phyloP scores from a whole-genome alignment of 495 filamentous ascomycete genomes.

The Trichoderma virens region DNA sequence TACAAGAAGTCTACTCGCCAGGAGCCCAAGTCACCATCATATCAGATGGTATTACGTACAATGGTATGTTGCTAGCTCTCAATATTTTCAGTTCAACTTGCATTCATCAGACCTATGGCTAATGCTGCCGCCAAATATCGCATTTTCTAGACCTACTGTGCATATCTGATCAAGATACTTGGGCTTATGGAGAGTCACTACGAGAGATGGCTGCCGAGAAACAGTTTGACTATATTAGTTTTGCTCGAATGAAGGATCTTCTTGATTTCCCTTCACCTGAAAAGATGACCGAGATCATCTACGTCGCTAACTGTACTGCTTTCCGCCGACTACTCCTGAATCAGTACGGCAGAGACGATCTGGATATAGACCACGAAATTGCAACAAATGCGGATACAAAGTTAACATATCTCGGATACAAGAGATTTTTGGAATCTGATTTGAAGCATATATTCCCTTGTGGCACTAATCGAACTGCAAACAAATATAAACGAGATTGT shows the following conservation, averaged over 20 bases:
- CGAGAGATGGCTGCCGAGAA: conserved; percentile 30
- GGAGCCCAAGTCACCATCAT: conserved; percentile 40
- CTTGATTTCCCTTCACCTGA: conserved; percentile 32
- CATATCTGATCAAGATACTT: conserved; percentile 38
- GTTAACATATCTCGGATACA: conserved; percentile 51
- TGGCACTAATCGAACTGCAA: conserved; percentile 30
- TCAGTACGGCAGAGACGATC: conserved; percentile 32
- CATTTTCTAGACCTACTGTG: conserved; percentile 33
- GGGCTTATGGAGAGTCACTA: conserved; percentile 40
- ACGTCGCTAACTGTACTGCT: conserved; percentile 38
- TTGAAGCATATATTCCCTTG: conserved; percentile 37
- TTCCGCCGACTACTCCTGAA: conserved; percentile 40
- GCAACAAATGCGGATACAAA: conserved; percentile 41
- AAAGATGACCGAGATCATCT: conserved; percentile 34
- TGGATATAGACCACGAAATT: conserved; percentile 40
- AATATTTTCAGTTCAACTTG: background rate
- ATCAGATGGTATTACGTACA: conserved; percentile 43
- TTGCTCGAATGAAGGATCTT: conserved; percentile 43
- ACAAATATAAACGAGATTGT: conserved; percentile 17
- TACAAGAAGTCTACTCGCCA: conserved; percentile 33
- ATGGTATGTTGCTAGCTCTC: conserved; percentile 24
- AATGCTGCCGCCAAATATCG: background rate
- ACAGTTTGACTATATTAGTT: conserved; percentile 31
- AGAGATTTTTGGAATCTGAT: conserved; percentile 48
- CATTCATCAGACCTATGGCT: background rate